Base-by-base conservation (phyloP, 805 yeast species). In the Komagataella phaffii region DNA sequence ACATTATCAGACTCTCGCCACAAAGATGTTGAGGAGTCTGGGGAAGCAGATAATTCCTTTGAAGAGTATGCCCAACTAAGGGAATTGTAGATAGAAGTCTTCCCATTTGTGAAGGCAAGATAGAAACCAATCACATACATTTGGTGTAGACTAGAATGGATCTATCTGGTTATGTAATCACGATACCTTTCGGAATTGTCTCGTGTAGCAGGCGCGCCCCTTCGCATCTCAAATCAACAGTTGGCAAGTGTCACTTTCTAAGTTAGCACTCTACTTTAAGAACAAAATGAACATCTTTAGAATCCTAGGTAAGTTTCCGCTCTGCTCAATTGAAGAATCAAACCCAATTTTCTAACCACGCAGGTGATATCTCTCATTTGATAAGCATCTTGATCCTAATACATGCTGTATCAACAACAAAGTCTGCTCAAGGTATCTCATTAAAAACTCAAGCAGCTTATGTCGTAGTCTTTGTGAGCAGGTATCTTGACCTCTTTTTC, bases 371-470 rank as follows among this genome's bases (percentile, higher is more conserved):
- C 52, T 79, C 93, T 48, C 99, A 93, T 64, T 69, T 88, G 65
- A 80, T 84, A 17, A 82, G 95, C 58, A 86, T 88, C 49, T 70
- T 86, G 53, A 77, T 93, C 52, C 74, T 93, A 56, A 70, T 91
- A 50, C 82, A 80, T 51, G 79, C 88, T 45, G 88, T 93, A 58
- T 75, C 72, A 50, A 61, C 69, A 5, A 76, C 85, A 52, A 72
- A 72, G 54, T 82, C 95, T 6, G 81, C 85, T 48, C 77, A 80
- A 30, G 99, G 99, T 47, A 77, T 93, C 49, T 89, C 97, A 1
- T 70, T 87, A 62, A 91, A 91, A 69, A 87, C 98, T 0, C 98
- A 93, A 64, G 70, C 77, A 1, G 70, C 91, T 45, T 93, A 91
- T 64, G 80, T 77, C 46, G 56, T 82, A 36, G 96, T 88, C 17